These are phyloP conservation scores for Talaromyces sp. DNA, from an alignment of 2,329 filamentous ascomycete species.

Conservation along the genomic window DNA sequence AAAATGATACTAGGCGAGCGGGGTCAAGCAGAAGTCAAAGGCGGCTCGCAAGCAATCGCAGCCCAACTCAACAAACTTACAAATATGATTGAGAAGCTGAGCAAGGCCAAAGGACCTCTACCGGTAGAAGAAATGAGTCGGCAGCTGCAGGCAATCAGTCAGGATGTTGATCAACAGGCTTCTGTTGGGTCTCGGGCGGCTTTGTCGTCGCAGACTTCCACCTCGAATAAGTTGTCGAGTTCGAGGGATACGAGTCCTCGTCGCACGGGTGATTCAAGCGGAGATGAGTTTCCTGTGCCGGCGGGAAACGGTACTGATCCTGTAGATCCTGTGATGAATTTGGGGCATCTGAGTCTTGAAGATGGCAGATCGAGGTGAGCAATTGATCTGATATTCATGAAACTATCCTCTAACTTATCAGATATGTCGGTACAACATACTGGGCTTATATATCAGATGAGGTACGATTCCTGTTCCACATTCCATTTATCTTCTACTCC, in stretches of 20 bases:
- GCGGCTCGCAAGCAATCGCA: conserved; percentile 40
- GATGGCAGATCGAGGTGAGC: conserved; percentile 38
- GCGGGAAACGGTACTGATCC: conserved; percentile 41
- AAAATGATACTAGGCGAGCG: conserved; percentile 32
- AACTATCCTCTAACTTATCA: conserved; percentile 20
- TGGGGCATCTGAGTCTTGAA: conserved; percentile 44
- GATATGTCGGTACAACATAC: conserved; percentile 47
- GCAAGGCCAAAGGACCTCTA: conserved; percentile 31
- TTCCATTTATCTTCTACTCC: background rate
- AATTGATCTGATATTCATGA: conserved; percentile 1
- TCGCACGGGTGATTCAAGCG: conserved; percentile 33
- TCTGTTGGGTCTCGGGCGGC: conserved; percentile 2
- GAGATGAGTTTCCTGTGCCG: conserved; percentile 44
- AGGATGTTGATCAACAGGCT: conserved; percentile 6
- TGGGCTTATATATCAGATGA: conserved; percentile 47
- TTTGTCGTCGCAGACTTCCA: conserved; percentile 18
- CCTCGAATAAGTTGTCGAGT: conserved; percentile 17
- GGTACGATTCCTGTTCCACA: conserved; percentile 25
- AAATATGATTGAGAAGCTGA: conserved; percentile 44
- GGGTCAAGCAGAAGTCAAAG: conserved; percentile 26
- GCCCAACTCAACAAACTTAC: conserved; percentile 44
- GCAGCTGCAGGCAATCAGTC: conserved; percentile 14
- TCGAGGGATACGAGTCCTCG: conserved; percentile 34
- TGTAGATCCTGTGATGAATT: conserved; percentile 42
- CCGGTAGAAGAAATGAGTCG: conserved; percentile 17